These are phyloP conservation scores for Diaporthe vaccinii DNA, from an alignment of 2,329 filamentous ascomycete genomes.

Conservation along the genomic window DNA sequence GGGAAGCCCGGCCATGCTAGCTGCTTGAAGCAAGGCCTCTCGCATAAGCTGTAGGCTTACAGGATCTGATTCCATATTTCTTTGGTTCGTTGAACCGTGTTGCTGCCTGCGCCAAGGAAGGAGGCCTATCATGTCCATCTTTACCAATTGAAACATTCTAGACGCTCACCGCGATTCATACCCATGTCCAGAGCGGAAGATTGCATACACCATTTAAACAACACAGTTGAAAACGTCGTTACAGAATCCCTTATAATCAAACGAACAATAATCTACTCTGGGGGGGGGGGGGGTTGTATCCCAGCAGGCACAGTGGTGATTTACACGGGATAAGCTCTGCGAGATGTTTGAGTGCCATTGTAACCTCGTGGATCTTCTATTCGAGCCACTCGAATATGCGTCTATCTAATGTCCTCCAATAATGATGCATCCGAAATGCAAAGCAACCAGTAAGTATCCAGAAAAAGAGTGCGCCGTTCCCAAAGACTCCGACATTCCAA, in stretches of 20 bases:
- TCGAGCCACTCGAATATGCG: neutral
- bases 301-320: neutral
- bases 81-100: neutral
- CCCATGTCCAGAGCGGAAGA: too few relatives aligned
- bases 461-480: neutral
- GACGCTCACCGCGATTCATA: neutral
- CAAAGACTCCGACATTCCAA: conserved; percentile 6
- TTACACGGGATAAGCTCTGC: neutral
- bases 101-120: neutral
- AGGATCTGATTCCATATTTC: neutral
- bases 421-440: neutral
- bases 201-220: neutral
- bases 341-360: neutral
- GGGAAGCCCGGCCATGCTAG: conserved; percentile 1
- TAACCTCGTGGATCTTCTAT: conserved; percentile 21
- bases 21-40: neutral
- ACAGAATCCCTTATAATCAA: neutral
- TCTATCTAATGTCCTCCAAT: conserved; percentile 21
- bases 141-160: neutral
- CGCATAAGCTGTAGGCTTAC: neutral
- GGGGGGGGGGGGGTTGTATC: neutral
- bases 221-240: neutral
- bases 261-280: neutral
- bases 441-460: conserved; percentile 9
- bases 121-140: neutral